phyloP scores from a whole-genome alignment of 1,284 basidiomycete genomes.

The Trametes pubescens region DNA sequence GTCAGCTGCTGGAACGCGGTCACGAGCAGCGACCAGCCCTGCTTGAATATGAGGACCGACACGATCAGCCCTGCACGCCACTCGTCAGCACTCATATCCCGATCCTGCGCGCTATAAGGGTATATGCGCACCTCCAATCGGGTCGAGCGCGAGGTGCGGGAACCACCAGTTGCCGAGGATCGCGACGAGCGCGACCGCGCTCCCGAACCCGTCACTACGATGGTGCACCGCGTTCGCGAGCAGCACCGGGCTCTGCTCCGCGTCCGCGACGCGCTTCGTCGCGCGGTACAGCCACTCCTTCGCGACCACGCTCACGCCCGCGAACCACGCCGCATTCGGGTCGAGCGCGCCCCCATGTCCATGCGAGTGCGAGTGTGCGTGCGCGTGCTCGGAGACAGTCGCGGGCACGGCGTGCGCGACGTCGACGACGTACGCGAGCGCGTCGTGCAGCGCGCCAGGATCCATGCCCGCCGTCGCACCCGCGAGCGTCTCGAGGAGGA shows the following conservation, averaged over 20 bases:
- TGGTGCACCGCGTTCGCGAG: slow-evolving; percentile 95
- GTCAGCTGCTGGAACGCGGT: slow-evolving; percentile 86
- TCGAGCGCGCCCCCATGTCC: slow-evolving; percentile 63
- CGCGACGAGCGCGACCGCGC: slow-evolving; percentile 86
- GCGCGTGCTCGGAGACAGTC: slow-evolving; percentile 52
- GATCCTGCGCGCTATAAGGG: neutral
- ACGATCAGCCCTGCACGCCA: slow-evolving; percentile 75
- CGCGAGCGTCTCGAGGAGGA: slow-evolving; percentile 74
- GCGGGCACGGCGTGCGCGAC: slow-evolving; percentile 61
- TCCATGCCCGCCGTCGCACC: slow-evolving; percentile 65
- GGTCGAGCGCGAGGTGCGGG: slow-evolving; percentile 91
- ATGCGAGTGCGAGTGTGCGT: slow-evolving; percentile 64
- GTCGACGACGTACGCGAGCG: slow-evolving; percentile 63
- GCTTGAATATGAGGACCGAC: slow-evolving; percentile 87
- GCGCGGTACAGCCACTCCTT: slow-evolving; percentile 96
- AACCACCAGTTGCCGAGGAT: slow-evolving; percentile 89
- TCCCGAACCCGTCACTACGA: slow-evolving; percentile 93
- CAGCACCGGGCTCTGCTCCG: slow-evolving; percentile 91
- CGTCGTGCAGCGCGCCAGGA: slow-evolving; percentile 66
- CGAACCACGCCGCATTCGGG: slow-evolving; percentile 97
- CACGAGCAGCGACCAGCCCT: slow-evolving; percentile 78
- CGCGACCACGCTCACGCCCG: slow-evolving; percentile 77
- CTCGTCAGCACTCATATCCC: neutral
- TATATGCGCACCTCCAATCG: slow-evolving; percentile 79
- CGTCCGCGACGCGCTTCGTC: slow-evolving; percentile 88